These are phyloP conservation scores for Parasitella parasitica DNA, from an alignment of 371 early-diverging fungal species.

Conservation along the genomic window DNA sequence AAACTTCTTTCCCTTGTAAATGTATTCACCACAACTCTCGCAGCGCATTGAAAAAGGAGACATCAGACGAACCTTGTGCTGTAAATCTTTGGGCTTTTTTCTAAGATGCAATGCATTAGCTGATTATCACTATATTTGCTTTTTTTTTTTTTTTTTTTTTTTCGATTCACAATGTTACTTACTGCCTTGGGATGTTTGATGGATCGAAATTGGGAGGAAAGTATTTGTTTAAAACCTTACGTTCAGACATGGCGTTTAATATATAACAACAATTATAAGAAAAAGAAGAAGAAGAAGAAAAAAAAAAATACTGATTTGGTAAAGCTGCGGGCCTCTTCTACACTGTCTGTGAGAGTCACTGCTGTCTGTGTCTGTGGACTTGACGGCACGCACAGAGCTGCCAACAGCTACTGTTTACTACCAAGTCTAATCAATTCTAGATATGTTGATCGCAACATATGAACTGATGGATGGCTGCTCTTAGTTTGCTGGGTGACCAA, in stretches of 20 bases:
- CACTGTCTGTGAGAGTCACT: too few relatives aligned
- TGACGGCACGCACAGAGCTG: too few relatives aligned
- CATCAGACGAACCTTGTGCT: slow-evolving; percentile 95
- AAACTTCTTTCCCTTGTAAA: slow-evolving; percentile 96
- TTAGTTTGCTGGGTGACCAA: too few relatives aligned
- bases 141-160: too few relatives aligned
- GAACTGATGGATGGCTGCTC: too few relatives aligned
- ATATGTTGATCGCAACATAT: too few relatives aligned
- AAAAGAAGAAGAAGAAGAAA: not conserved
- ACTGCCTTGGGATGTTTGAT: slow-evolving; percentile 51
- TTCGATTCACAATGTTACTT: slow-evolving; percentile 14
- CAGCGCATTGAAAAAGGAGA: slow-evolving; percentile 98
- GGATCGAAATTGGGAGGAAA: slow-evolving; percentile 96
- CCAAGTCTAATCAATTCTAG: too few relatives aligned
- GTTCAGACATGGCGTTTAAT: slow-evolving; percentile 71
- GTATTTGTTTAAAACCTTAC: slow-evolving; percentile 91
- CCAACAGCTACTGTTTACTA: too few relatives aligned
- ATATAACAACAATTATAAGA: not conserved
- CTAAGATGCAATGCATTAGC: slow-evolving; percentile 25
- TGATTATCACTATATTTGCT: not conserved
- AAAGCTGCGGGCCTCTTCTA: not conserved
- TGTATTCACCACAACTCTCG: slow-evolving; percentile 92
- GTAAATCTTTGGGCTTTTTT: slow-evolving; percentile 76
- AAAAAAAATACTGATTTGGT: not conserved
- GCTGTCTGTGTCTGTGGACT: too few relatives aligned